A percentile compares a stretch with the other conserved stretches of the same genome.
Conservation (phyloP, 75 land plant genomes). For the Sequoia sempervirens region DNA sequence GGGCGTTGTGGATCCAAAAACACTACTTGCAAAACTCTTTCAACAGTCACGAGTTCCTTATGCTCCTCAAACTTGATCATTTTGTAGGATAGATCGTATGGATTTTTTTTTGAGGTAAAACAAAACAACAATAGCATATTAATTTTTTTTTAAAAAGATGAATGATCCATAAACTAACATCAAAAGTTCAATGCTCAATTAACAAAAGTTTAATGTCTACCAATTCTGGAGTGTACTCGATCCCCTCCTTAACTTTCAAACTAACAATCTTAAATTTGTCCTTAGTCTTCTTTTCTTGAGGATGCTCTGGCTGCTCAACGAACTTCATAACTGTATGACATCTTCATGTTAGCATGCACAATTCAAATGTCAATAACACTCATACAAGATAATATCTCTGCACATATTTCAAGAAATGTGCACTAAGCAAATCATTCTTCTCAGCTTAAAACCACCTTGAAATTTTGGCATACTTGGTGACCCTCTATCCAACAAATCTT, state of each 20-base stretch:
- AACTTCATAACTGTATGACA: conserved; percentile 77
- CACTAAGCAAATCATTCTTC: neutral
- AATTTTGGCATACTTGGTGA: neutral
- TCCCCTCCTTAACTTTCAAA: conserved; percentile 75
- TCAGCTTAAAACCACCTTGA: neutral
- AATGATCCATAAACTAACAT: too few relatives aligned
- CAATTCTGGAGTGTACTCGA: conserved; percentile 88
- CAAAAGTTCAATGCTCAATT: neutral
- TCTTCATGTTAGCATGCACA: neutral
- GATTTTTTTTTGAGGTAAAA: neutral
- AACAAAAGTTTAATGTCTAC: conserved; percentile 25
- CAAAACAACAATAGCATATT: neutral
- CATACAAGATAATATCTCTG: neutral
- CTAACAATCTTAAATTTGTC: conserved; percentile 96
- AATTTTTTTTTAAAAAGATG: too few relatives aligned
- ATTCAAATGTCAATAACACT: neutral
- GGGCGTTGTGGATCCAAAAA: conserved; percentile 72
- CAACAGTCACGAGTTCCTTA: conserved; percentile 72
- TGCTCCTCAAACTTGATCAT: conserved; percentile 80
- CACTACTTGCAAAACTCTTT: conserved; percentile 74
- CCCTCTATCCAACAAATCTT: neutral
- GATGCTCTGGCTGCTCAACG: conserved; percentile 86
- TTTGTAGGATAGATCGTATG: neutral
- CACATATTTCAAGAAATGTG: conserved; percentile 2
- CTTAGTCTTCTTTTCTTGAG: conserved; percentile 74